These are phyloP conservation scores for Berkeleyomyces basicola DNA, from an alignment of 2,329 filamentous ascomycete species.

Conservation along the genomic window DNA sequence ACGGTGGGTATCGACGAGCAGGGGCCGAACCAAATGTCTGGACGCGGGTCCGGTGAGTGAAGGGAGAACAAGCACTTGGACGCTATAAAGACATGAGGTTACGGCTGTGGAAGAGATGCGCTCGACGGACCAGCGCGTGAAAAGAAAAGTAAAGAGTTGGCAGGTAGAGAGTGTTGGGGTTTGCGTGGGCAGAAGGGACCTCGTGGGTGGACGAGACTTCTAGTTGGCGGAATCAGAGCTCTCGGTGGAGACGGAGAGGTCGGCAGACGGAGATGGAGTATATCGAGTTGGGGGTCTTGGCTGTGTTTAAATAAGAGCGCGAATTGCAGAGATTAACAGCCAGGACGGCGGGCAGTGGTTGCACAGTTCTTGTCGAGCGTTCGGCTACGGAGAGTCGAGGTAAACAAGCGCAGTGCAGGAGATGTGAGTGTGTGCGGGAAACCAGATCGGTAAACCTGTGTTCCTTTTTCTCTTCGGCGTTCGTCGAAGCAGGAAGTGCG, in stretches of 20 bases:
- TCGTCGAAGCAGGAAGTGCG: slow-evolving; percentile 19
- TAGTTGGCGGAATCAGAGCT: slow-evolving; percentile 4
- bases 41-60: neutral
- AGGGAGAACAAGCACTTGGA: neutral
- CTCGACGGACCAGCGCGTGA: slow-evolving; percentile 5
- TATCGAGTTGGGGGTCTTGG: neutral
- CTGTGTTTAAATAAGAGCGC: neutral
- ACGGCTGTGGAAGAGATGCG: neutral
- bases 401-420: neutral
- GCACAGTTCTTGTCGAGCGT: neutral
- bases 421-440: slow-evolving; percentile 16
- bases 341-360: neutral
- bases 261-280: neutral
- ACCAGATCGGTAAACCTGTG: slow-evolving; percentile 15
- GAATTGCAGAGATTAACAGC: neutral
- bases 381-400: neutral
- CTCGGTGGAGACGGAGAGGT: neutral
- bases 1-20: slow-evolving; percentile 3
- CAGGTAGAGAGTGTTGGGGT: neutral
- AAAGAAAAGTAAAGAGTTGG: slow-evolving; percentile 9
- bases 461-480: slow-evolving; percentile 7
- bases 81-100: slow-evolving; percentile 11
- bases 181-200: neutral
- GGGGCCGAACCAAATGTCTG: slow-evolving; percentile 6
- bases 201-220: neutral